Evolutionary conservation across 495 filamentous ascomycete genomes (phyloP), one percentile per base, ranked within the genome.

Genomic region (Neurospora tetraspora): DNA sequence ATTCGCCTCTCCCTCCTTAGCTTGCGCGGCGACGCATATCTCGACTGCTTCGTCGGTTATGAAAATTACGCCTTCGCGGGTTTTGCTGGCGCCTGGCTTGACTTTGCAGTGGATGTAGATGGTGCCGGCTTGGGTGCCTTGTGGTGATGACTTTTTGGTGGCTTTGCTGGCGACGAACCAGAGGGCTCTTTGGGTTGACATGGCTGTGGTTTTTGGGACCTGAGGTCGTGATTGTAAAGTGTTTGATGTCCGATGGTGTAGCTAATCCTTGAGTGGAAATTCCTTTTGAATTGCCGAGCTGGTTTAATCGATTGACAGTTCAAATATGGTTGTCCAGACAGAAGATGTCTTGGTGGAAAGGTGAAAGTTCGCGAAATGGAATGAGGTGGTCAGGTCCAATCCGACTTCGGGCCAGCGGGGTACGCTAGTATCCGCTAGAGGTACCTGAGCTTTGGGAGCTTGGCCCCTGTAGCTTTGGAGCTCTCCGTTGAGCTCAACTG

Each of bases 1-100:
- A 74, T 93, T 93, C 5, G 90, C 88, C 78, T 90, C 89, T 3
- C 90, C 90, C 31, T 91, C 88, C 42, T 86, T 83, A 11, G 90
- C 86, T 68, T 85, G 88, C 0, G 89, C 90, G 4, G 90, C 78
- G 0, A 92, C 89, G 37, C 87, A 89, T 2, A 93, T 77, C 69
- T 90, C 87, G 71, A 92, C 83, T 12, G 80, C 80, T 8, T 88
- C 84, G 1, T 85, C 80, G 2, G 84, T 85, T 10, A 92, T 80
- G 1, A 81, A 81, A 12, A 81, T 79, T 31, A 92, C 83, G 3
- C 89, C 89, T 73, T 90, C 86, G 6, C 89, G 85, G 59, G 83
- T 81, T n/a, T 86, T 86, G 71, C 84, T 89, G 8, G 85, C 86
- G n/a, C 88, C 88, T 14, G 90, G 88, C 68, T 91, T 91, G 70